Evolutionary conservation across 2,329 filamentous ascomycete species (phyloP).

Genomic region (Fusarium miscanthi): DNA sequence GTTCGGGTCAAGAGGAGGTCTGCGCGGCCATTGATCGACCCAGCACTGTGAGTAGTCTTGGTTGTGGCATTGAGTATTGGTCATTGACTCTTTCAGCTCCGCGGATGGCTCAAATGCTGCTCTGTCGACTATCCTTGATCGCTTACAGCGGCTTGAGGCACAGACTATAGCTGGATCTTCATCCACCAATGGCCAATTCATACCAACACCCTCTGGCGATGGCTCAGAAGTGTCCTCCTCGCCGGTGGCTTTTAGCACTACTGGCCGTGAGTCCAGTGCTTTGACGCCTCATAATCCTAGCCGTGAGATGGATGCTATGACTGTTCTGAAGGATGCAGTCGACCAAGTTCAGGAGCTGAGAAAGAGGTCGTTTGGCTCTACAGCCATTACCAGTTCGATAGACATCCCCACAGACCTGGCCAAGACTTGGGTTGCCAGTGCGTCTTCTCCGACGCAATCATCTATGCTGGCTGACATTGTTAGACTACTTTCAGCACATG

Average conservation of each 20-base stretch:
- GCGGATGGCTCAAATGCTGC: conserved; percentile 21
- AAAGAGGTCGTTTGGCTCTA: conserved; percentile 33
- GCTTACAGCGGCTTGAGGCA: conserved; percentile 46
- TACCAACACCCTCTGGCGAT: conserved; percentile 16
- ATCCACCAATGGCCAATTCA: neutral
- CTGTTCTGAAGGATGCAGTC: conserved; percentile 46
- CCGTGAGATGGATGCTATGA: conserved; percentile 40
- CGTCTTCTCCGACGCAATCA: neutral
- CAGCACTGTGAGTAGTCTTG: conserved; percentile 31
- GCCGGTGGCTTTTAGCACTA: conserved; percentile 16
- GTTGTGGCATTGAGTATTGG: neutral
- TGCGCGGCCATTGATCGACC: conserved; percentile 24
- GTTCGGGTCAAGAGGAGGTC: conserved; percentile 43
- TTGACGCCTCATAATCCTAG: neutral
- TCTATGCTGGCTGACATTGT: neutral
- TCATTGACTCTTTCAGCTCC: conserved; percentile 26
- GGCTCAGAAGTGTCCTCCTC: conserved; percentile 33
- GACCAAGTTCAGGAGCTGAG: conserved; percentile 44
- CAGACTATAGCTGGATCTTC: conserved; percentile 12
- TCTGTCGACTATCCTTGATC: conserved; percentile 45
- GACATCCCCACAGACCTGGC: conserved; percentile 44
- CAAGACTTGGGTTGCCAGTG: conserved; percentile 46
- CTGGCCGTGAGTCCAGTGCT: conserved; percentile 13
- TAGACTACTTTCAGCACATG: conserved; percentile 47
- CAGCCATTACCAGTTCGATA: conserved; percentile 41